Base-by-base conservation (phyloP, 805 yeast species). In the Ogataea zsoltii region DNA sequence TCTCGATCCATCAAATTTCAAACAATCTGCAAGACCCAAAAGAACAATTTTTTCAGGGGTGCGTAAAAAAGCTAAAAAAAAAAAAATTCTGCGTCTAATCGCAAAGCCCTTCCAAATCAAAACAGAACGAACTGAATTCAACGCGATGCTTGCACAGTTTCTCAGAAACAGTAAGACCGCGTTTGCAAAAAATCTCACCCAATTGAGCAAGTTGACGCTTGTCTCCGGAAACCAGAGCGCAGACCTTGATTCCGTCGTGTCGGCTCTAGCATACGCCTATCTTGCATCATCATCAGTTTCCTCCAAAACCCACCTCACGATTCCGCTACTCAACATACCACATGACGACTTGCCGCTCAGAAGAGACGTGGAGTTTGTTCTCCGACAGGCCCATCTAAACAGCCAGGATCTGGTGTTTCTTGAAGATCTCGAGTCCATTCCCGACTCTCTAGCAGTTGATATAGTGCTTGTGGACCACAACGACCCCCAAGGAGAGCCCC, bases 161-260 rank as follows among this genome's bases (percentile, higher is more conserved):
- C 40, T 37, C 15, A 17, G 32, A 5, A 33, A 40, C n/a, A 11
- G 25, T 31, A 38, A 38, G 19, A 6, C 28, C 3, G 25, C 28
- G 11, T 38, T 49, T 33, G 29, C 29, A 17, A 15, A 25, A 16
- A 33, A 43, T 25, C 14, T 40, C 13, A 11, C 45, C 5, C 30
- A 26, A 1, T 18, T 48, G 14, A 16, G 33, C 29, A 40, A 32
- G 28, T 7, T 58, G 14, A 52, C 58, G 1, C 58, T 84, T 17
- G 91, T 84, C 0, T 69, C 85, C 0, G 97, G 97, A 1, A 90
- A 90, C 59, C 94, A 89, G 57, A 79, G 94, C 4, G 91, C 94
- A 0, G 90, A 92, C 64, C 69, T 94, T 68, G 99, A 92, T 64
- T 91, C 97, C 0, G 85, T 90, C 26, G 77, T 88, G 2, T 76